Percentiles rank a stretch among this genome's conserved stretches.
Conservation (phyloP, 345 rosid species). For the Leavenworthia alabamica region DNA sequence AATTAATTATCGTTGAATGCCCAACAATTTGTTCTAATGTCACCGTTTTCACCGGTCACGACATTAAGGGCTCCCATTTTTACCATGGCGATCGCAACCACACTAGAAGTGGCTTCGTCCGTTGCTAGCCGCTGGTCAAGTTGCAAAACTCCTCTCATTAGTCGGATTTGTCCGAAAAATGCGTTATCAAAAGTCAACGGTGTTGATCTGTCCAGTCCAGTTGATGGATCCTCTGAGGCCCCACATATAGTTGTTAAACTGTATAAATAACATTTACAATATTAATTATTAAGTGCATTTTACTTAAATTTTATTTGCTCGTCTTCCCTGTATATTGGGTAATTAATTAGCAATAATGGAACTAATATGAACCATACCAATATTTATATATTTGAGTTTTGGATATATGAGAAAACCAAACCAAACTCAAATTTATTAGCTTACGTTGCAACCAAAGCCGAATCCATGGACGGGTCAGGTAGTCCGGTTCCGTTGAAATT, state of each 20-base stretch:
- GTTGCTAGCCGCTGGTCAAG: slow-evolving; percentile 52
- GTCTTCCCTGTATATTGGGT: not conserved
- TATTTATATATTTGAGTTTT: not conserved
- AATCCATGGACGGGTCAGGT: slow-evolving; percentile 50
- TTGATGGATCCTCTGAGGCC: slow-evolving; percentile 33
- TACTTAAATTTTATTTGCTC: not conserved
- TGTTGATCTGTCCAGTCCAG: slow-evolving; percentile 50
- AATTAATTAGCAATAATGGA: not conserved
- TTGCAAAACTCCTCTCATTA: slow-evolving; percentile 46
- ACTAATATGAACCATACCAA: not conserved
- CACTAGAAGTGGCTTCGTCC: slow-evolving; percentile 32
- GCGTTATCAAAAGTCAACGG: slow-evolving; percentile 41
- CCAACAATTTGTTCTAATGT: slow-evolving; percentile 53
- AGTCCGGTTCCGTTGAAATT: slow-evolving; percentile 33
- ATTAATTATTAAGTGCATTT: not conserved
- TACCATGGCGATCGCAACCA: slow-evolving; percentile 52
- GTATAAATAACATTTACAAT: not conserved
- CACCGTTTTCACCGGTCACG: slow-evolving; percentile 49
- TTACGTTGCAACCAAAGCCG: slow-evolving; percentile 24
- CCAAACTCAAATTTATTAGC: not conserved
- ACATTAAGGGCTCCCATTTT: slow-evolving; percentile 48
- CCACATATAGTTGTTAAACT: slow-evolving; percentile 36
- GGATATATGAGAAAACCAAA: not conserved
- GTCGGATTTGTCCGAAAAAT: slow-evolving; percentile 36
- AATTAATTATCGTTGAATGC: slow-evolving; percentile 28